Evolutionary conservation across 2,329 filamentous ascomycete genomes (phyloP), one percentile per base, ranked within the genome.

Genomic region (Microdochium paspali): DNA sequence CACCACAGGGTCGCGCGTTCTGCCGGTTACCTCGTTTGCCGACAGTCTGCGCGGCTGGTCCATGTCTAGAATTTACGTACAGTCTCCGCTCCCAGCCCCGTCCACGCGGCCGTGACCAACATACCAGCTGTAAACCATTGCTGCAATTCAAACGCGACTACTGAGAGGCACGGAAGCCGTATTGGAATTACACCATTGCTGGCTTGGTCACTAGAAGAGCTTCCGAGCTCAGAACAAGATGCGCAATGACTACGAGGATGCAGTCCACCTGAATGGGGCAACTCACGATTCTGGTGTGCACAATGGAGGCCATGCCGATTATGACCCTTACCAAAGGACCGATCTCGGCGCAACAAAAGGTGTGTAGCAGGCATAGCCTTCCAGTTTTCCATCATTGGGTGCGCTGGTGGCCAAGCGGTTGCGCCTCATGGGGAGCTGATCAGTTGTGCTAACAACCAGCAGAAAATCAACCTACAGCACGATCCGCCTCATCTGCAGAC

Each of bases 401-500:
- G 26, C 26, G 26, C 9, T 30, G 9, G 9, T 9, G 9, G 26
- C 26, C 9, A 9, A 9, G 26, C 9, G 9, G 9, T 30, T 30
- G 9, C 9, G 9, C 26, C 26, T 30, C 26, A 30, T 30, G 9
- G 26, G 15, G 9, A 30, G 9, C 15, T 35, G 31, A 18, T 35
- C 13, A 6, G 31, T 18, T 12, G 7, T 21, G 49, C 53, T 62
- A 47, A 62, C 49, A 4, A 5, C 23, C 3, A 21, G 13, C 18
- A 40, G 35, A 40, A 12, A 40, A 40, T 20, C 35, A 40, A 20
- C 10, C 35, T 7, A 7, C 35, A 40, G 56, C 55, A 21, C 50
- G 52, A n/a, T 50, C 44, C 24, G 53, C 48, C 9, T 51, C 52
- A 5, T 40, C 45, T 31, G 53, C 56, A 10, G 55, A 58, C 24